These are phyloP conservation scores for Papiliotrema terrestris DNA, from an alignment of 1,284 basidiomycete species.

Conservation along the genomic window DNA sequence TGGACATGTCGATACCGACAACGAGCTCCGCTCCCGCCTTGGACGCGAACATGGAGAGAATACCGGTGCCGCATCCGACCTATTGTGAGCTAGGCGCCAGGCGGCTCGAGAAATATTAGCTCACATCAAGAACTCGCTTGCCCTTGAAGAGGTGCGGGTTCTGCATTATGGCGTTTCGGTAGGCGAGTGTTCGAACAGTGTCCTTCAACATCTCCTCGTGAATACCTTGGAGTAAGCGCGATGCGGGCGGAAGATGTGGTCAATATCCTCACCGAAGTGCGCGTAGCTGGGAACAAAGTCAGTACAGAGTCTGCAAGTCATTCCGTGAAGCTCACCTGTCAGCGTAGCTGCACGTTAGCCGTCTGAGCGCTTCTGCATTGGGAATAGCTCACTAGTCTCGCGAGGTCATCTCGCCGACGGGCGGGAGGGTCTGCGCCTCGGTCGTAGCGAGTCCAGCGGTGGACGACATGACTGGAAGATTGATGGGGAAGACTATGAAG, in stretches of 20 bases:
- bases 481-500: no score
- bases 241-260: constrained; percentile 6
- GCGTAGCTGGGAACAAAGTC: constrained; percentile 64
- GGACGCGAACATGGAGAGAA: constrained; percentile 98
- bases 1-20: constrained; percentile 99
- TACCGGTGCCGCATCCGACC: constrained; percentile 96
- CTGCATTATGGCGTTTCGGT: constrained; percentile 91
- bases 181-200: constrained; percentile 88
- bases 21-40: constrained; percentile 96
- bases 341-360: constrained; percentile 30
- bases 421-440: constrained; percentile 31
- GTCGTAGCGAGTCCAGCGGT: constrained; percentile 11
- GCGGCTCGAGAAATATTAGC: constrained; percentile 11
- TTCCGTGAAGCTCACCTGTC: constrained; percentile 26
- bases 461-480: no score
- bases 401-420: constrained; percentile 43
- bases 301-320: constrained; percentile 45
- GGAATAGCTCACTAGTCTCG: constrained; percentile 42
- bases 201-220: constrained; percentile 99
- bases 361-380: not conserved
- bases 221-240: constrained; percentile 60
- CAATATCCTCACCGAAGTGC: constrained; percentile 69
- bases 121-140: constrained; percentile 87
- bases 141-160: constrained; percentile 95
- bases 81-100: constrained; percentile 7